Evolutionary conservation across 176 grass and related monocot genomes (phyloP).

Genomic region (Oryza australiensis): DNA sequence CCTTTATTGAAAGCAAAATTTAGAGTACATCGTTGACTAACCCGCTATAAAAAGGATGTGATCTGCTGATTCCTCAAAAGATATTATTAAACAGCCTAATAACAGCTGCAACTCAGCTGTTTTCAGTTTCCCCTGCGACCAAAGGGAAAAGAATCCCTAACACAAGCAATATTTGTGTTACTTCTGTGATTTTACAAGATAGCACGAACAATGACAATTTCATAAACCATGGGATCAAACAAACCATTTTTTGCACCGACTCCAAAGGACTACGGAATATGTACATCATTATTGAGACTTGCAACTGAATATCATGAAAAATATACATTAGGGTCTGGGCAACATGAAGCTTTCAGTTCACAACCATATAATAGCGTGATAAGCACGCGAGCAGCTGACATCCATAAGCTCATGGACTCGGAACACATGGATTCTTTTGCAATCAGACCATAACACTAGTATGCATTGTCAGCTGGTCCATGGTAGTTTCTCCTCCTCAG

Average conservation of each 20-base stretch:
- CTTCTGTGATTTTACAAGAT: not conserved
- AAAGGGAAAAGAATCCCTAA: not conserved
- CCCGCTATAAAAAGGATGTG: no score
- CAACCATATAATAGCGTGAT: not conserved
- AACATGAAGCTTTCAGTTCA: not conserved
- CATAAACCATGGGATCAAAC: not conserved
- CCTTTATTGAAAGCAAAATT: not conserved
- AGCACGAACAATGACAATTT: not conserved
- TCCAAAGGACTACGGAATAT: conserved; percentile 1
- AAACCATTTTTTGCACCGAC: not conserved
- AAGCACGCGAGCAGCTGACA: not conserved
- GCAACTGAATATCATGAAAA: not conserved
- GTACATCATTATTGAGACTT: conserved; percentile 42
- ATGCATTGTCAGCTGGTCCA: conserved; percentile 46
- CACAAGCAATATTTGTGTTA: not conserved
- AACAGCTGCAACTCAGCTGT: no score
- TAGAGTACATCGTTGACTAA: not conserved
- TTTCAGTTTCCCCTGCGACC: no score
- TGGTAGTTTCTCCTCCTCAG: conserved; percentile 95
- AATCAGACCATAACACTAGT: conserved; percentile 15
- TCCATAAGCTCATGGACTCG: not conserved
- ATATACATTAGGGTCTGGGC: not conserved
- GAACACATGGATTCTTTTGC: not conserved
- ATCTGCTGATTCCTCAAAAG: no score
- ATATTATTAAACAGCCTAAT: no score